phyloP scores from a whole-genome alignment of 2,329 filamentous ascomycete genomes.

The Saccharata proteae region DNA sequence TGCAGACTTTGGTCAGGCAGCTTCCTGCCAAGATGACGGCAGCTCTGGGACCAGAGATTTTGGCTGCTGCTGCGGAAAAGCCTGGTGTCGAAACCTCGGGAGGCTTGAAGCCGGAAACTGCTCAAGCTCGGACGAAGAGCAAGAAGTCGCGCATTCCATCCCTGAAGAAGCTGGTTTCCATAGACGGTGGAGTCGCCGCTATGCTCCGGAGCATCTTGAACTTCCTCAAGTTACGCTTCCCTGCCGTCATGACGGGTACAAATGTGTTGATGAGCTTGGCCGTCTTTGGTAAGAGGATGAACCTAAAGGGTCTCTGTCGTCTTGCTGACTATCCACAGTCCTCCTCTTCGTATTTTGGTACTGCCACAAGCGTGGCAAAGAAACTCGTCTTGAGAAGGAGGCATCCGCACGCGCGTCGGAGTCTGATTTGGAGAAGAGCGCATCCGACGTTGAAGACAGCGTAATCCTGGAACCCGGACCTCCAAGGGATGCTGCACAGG shows the following conservation, averaged over 20 bases:
- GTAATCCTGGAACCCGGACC: conserved; percentile 8
- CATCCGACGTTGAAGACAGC: conserved; percentile 14
- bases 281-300: conserved; percentile 61
- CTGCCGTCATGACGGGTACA: conserved; percentile 70
- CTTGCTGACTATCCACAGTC: conserved; percentile 32
- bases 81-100: conserved; percentile 32
- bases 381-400: conserved; percentile 62
- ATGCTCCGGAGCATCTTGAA: conserved; percentile 86
- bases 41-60: conserved; percentile 64
- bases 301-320: background rate
- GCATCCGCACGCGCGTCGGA: conserved; percentile 20
- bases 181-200: conserved; percentile 72
- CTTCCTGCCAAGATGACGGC: conserved; percentile 72
- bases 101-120: conserved; percentile 9
- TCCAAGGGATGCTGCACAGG: background rate
- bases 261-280: conserved; percentile 86
- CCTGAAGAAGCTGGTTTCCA: conserved; percentile 67
- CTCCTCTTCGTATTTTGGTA: conserved; percentile 95
- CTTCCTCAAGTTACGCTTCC: conserved; percentile 76
- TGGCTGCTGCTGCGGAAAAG: conserved; percentile 67
- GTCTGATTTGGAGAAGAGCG: conserved; percentile 17
- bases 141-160: conserved; percentile 60
- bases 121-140: conserved; percentile 28
- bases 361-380: conserved; percentile 86
- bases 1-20: conserved; percentile 77